Evolutionary conservation across 2,329 filamentous ascomycete species (phyloP), one percentile per base, ranked within the genome.

Genomic region (Fusarium heterosporum): DNA sequence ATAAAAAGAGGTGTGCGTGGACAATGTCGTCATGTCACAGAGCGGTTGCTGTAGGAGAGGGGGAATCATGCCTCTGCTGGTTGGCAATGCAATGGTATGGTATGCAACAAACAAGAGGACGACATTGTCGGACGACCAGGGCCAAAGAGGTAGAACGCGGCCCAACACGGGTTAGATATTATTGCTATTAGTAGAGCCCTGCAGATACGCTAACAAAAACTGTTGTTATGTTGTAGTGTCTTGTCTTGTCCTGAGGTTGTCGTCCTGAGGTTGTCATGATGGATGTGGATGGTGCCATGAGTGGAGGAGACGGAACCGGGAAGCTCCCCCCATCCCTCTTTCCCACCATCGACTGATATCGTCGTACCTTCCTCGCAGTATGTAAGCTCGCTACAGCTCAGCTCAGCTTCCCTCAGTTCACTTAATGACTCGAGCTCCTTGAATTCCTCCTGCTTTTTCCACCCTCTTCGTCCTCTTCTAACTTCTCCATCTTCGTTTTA

Each of bases 1-100:
- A 47, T 34, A 55, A 50, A 36, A 40, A 47, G 41, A 50, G 29
- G 55, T 57, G 61, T 72, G 60, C 39, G 45, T 64, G 58, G 67
- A 64, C 60, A 64, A 72, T 72, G 70, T 73, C 71, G 71, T 73
- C 70, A 72, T 70, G 57, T 42, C 34, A 69, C 66, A 66, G 64
- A 61, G 29, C 40, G 50, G 52, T 62, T 68, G 69, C 50, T 58
- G 51, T 40, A 64, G 55, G 66, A 52, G 63, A 59, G 55, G 56
- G 57, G 57, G 43, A 63, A 70, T 59, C 59, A 66, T 67, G 62
- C 55, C 51, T n/a, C n/a, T n/a, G 48, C 56, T 26, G 26, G 40
- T 47, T 51, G 50, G 34, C n/a, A n/a, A 36, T 22, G 22, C 22
- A 22, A 41, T 51, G 36, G 22, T 8, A 49, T 25, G 38, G 36